Percentiles rank a stretch among this genome's conserved stretches.
Evolutionary conservation across 2,329 filamentous ascomycete species (phyloP).

Genomic region (Aspergillus nomiae): DNA sequence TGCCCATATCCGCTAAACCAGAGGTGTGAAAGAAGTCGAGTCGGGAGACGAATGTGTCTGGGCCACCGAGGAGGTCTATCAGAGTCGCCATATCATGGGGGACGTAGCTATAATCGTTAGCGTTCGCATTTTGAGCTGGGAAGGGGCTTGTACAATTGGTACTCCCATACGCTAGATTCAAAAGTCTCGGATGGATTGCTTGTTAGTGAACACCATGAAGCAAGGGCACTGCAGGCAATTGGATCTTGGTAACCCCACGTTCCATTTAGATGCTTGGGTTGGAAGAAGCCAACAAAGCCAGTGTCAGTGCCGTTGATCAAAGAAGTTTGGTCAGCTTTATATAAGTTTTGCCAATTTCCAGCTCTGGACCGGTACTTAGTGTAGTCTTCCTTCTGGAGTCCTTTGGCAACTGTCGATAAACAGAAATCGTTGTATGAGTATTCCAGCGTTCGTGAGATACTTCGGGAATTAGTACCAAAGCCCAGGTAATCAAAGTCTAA

Average conservation of each 20-base stretch:
- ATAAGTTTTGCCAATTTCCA: conserved; percentile 70
- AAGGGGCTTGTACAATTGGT: conserved; percentile 51
- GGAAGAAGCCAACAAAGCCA: conserved; percentile 71
- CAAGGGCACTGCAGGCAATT: conserved; percentile 13
- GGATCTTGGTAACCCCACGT: conserved; percentile 67
- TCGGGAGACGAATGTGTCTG: conserved; percentile 56
- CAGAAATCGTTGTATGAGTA: conserved; percentile 76
- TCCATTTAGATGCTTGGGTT: conserved; percentile 67
- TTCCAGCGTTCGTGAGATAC: conserved; percentile 71
- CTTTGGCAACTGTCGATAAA: conserved; percentile 63
- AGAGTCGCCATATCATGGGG: conserved; percentile 56
- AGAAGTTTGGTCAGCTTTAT: conserved; percentile 62
- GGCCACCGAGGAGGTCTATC: conserved; percentile 61
- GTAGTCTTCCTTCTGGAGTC: conserved; percentile 57
- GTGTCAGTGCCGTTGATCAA: conserved; percentile 60
- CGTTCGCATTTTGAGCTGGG: conserved; percentile 43
- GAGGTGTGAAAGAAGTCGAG: conserved; percentile 66
- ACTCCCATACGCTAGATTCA: conserved; percentile 40
- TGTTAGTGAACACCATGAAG: conserved; percentile 30
- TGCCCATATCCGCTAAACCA: conserved; percentile 66
- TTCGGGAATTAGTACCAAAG: conserved; percentile 69
- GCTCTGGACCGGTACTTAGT: conserved; percentile 61
- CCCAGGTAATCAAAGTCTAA: conserved; percentile 68
- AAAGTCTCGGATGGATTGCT: conserved; percentile 36
- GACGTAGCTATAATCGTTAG: conserved; percentile 53